Evolutionary conservation across 495 filamentous ascomycete species (phyloP).

Genomic region (Lophium mytilinum): DNA sequence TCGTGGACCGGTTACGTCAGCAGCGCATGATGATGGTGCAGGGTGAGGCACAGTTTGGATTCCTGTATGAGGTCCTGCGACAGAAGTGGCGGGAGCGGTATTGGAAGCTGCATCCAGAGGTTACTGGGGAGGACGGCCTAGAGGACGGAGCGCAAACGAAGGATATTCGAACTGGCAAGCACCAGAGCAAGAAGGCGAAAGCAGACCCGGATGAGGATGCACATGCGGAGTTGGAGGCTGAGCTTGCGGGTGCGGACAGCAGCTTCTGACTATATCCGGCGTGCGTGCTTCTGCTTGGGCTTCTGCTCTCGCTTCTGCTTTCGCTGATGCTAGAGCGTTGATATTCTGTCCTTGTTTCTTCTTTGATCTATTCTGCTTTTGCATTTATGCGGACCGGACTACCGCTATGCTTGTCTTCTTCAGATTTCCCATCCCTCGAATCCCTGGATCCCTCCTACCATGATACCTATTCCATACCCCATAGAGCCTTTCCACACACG

Average conservation of each 20-base stretch:
- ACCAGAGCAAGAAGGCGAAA: background rate
- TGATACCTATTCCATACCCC: too few species aligned
- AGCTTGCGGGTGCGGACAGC: background rate
- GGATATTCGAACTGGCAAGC: background rate
- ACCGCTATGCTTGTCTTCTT: too few species aligned
- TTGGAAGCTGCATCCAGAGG: conserved; percentile 8
- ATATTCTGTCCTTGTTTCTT: too few species aligned
- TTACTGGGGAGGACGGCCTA: conserved; percentile 4
- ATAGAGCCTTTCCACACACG: too few species aligned
- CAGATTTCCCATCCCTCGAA: too few species aligned
- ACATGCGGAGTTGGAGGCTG: conserved; percentile 14
- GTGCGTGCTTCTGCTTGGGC: too few species aligned
- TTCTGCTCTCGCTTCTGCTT: too few species aligned
- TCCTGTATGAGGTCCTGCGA: conserved; percentile 80
- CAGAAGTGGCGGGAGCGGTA: conserved; percentile 49
- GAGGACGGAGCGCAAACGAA: conserved; percentile 2
- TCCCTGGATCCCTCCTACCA: too few species aligned
- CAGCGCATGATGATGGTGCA: conserved; percentile 98
- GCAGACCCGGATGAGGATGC: conserved; percentile 10
- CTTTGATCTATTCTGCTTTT: too few species aligned
- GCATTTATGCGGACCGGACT: too few species aligned
- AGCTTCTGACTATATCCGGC: too few species aligned
- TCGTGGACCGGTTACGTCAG: conserved; percentile 73
- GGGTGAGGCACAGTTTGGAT: conserved; percentile 73
- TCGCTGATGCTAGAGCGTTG: too few species aligned